Evolutionary conservation across 164 flowering plant species (phyloP), one percentile per base, ranked within the genome.

Genomic region (Saururus chinensis): DNA sequence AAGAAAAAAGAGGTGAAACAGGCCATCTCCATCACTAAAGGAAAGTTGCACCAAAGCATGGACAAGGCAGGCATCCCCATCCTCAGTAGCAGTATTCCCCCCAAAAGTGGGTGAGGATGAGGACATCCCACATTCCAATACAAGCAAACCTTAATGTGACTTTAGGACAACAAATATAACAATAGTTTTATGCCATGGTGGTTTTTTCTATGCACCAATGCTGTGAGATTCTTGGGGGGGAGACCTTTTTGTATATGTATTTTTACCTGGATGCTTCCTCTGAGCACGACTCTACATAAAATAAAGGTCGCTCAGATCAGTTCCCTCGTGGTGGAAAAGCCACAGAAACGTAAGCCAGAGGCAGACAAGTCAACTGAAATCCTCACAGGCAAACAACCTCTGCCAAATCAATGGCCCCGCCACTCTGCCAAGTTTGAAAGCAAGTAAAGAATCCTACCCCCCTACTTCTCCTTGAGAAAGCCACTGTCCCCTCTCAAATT

Each of bases 101-200:
- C 17, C 53, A 24, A 62, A 53, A 62, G 57, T 62, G 64, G 64
- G 64, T 62, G 24, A 40, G 17, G 66, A 68, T 51, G 59, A 51
- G 25, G 71, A 68, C 62, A 57, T 52, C 62, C 53, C 62, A 68
- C 60, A 60, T 56, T 60, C 62, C 70, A 51, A 62, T 68, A 58
- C 37, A 54, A 67, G 59, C 42, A 60, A 40, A 53, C 21, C 26
- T 48, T 54, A 24, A 14, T 30, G 35, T 45, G 24, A 24, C 35
- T 55, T 9, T 12, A 45, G 35, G 35, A 55, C 1, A 55, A 24
- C 25, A 23, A 24, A 24, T 23, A 24, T 23, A 55, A 55, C 17
- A 30, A 30, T 30, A 30, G 37, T 30, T 2, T 2, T 30, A 30
- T 30, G 37, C 6, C 2, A 30, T 20, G 56, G 21, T 37, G 65